Evolutionary conservation across 1,284 basidiomycete genomes (phyloP).

Genomic region (Ustilago sp.): DNA sequence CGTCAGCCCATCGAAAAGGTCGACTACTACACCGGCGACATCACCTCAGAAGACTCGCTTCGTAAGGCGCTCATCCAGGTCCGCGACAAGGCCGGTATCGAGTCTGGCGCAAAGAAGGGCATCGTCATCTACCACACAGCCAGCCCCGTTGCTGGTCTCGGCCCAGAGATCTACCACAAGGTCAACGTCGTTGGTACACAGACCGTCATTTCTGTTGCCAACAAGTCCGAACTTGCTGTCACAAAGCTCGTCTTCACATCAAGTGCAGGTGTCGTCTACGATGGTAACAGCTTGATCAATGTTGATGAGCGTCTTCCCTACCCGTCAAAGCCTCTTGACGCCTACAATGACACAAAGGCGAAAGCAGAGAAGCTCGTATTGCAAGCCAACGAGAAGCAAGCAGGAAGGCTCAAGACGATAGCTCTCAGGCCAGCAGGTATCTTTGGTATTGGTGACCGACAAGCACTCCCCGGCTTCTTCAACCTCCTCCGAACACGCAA

Average conservation of each 20-base stretch:
- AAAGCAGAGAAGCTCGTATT: conserved; percentile 87
- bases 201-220: conserved; percentile 82
- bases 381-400: conserved; percentile 81
- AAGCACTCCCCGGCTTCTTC: conserved; percentile 84
- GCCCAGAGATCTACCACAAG: conserved; percentile 82
- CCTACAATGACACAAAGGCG: conserved; percentile 97
- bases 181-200: conserved; percentile 95
- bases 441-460: conserved; percentile 94
- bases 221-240: conserved; percentile 74
- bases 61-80: conserved; percentile 47
- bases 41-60: conserved; percentile 55
- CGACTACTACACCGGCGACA: conserved; percentile 64
- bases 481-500: conserved; percentile 82
- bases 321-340: conserved; percentile 83
- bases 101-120: conserved; percentile 36
- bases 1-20: conserved; percentile 56
- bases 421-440: conserved; percentile 95
- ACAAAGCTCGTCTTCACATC: conserved; percentile 94
- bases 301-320: conserved; percentile 88
- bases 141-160: conserved; percentile 80
- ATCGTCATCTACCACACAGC: conserved; percentile 87
- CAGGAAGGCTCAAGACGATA: conserved; percentile 82
- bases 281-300: conserved; percentile 83
- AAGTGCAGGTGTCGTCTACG: conserved; percentile 92
- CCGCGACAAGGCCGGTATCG: conserved; percentile 43